Percentiles rank a stretch among this genome's conserved stretches.
phyloP scores from a whole-genome alignment of 1,139 yeast genomes.

The Casaregolazyma suthepensis region DNA sequence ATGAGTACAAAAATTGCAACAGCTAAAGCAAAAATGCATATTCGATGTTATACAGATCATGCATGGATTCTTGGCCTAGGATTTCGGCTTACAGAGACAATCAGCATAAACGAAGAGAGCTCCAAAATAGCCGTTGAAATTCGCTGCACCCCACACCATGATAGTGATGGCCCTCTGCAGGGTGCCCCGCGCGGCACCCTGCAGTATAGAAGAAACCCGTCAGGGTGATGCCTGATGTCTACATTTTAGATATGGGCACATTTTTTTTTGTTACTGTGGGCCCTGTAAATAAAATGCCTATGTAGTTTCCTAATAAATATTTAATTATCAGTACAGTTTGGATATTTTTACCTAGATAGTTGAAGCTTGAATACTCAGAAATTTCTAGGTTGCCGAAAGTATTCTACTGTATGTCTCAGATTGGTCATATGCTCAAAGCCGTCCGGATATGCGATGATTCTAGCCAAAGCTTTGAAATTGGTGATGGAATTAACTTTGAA shows the following conservation, averaged over 20 bases:
- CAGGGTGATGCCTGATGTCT: background rate
- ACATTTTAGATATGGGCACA: background rate
- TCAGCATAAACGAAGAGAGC: background rate
- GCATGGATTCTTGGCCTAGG: background rate
- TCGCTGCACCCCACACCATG: background rate
- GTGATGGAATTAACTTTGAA: background rate
- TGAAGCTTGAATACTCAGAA: background rate
- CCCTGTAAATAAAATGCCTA: background rate
- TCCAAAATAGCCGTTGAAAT: background rate
- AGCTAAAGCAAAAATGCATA: background rate
- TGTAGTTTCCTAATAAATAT: background rate
- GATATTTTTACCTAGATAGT: background rate
- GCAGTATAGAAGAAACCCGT: background rate
- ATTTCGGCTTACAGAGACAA: background rate
- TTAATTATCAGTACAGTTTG: too few species aligned
- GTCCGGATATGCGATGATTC: background rate
- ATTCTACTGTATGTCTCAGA: background rate
- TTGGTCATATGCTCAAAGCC: background rate
- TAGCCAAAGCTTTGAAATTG: background rate
- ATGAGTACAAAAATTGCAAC: background rate
- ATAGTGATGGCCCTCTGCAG: background rate
- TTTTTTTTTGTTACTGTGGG: background rate
- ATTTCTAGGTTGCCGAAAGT: background rate
- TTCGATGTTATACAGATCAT: background rate
- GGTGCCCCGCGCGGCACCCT: background rate